Evolutionary conservation across 768 basidiomycete genomes (phyloP).

Genomic region (Dacryopinax spathularia): DNA sequence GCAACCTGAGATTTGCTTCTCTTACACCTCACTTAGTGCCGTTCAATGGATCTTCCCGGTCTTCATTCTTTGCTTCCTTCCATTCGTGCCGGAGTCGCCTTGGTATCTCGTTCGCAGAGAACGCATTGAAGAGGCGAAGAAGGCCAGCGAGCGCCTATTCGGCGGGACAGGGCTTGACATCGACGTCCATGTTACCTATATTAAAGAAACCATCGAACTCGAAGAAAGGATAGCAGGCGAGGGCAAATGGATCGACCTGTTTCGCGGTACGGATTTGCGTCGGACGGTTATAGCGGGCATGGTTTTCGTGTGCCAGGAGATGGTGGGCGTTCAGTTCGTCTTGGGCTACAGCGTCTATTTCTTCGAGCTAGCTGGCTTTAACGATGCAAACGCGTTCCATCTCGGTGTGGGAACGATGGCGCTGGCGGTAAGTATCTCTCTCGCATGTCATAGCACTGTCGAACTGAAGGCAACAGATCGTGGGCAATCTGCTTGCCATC

Average conservation of each 20-base stretch:
- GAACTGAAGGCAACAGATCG: neutral
- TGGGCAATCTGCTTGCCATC: constrained; percentile 1
- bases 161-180: constrained; percentile 17
- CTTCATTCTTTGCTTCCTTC: constrained; percentile 18
- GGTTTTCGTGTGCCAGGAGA: constrained; percentile 19
- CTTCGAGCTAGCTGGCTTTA: constrained; percentile 18
- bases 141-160: constrained; percentile 13
- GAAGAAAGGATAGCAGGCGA: constrained; percentile 23
- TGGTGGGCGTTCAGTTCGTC: constrained; percentile 16
- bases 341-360: constrained; percentile 12
- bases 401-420: constrained; percentile 10
- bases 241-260: constrained; percentile 23
- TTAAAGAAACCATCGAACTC: constrained; percentile 24
- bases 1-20: neutral
- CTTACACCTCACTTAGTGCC: constrained; percentile 3
- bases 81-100: constrained; percentile 18
- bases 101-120: constrained; percentile 23
- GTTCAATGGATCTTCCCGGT: constrained; percentile 17
- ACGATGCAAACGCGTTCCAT: constrained; percentile 11
- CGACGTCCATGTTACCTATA: constrained; percentile 23
- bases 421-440: neutral
- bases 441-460: neutral
- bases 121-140: constrained; percentile 19
- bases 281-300: constrained; percentile 25
- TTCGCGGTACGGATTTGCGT: constrained; percentile 20